These are phyloP conservation scores for Ophiostoma fasciatum DNA, from an alignment of 2,329 filamentous ascomycete species.

Conservation along the genomic window DNA sequence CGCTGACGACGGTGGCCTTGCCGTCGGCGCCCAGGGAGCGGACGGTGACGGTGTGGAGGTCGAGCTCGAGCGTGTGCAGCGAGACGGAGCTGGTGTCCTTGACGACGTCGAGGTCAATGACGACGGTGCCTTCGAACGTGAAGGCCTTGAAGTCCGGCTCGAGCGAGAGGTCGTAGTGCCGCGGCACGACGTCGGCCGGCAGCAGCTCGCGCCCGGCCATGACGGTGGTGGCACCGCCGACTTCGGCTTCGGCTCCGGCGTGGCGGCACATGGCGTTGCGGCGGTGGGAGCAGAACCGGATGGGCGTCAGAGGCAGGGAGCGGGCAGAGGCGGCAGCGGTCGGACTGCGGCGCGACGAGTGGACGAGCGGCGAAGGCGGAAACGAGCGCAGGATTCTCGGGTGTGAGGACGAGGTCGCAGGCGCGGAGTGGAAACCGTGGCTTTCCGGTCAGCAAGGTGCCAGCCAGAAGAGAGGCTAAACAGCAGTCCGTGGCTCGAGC, in stretches of 20 bases:
- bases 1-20: slow-evolving; percentile 37
- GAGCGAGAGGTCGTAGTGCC: slow-evolving; percentile 79
- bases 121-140: slow-evolving; percentile 70
- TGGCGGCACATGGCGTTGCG: slow-evolving; percentile 55
- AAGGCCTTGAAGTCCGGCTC: slow-evolving; percentile 84
- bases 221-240: slow-evolving; percentile 21
- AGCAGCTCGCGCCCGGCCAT: slow-evolving; percentile 59
- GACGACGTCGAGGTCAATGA: slow-evolving; percentile 74
- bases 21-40: slow-evolving; percentile 41
- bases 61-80: slow-evolving; percentile 75
- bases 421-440: slow-evolving; percentile 1
- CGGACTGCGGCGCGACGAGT: background rate
- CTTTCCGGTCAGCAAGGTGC: background rate
- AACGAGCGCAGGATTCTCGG: slow-evolving; percentile 1
- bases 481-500: too few relatives aligned
- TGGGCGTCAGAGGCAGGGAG: slow-evolving; percentile 1
- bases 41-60: slow-evolving; percentile 62
- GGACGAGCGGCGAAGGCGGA: background rate
- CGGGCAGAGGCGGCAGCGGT: too few relatives aligned
- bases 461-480: too few relatives aligned
- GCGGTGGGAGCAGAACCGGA: slow-evolving; percentile 58
- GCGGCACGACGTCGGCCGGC: slow-evolving; percentile 81
- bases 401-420: background rate
- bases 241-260: slow-evolving; percentile 20
- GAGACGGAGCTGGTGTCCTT: slow-evolving; percentile 76